Base-by-base conservation (phyloP, 495 filamentous ascomycete species). In the Daldinia grandis region DNA sequence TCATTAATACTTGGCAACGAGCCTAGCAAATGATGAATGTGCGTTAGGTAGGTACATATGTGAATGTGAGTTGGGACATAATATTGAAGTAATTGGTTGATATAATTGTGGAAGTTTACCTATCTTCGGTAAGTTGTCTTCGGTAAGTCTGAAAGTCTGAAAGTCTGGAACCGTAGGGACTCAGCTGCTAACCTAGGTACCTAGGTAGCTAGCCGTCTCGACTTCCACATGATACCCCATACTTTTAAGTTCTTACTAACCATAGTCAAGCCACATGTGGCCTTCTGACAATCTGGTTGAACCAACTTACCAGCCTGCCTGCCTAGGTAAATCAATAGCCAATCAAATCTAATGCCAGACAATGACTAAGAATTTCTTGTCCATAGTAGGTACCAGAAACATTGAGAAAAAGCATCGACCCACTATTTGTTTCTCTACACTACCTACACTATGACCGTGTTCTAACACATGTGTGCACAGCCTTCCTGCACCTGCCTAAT, bases 391-490 rank as follows among this genome's bases (percentile, higher is more conserved):
- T 37, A 37, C 54, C 47, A 55, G 50, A 68, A 62, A 28, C 65
- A 38, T 5, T 33, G 35, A 30, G 58, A 57, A 56, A 47, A 31
- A 42, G 27, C 40, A 7, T 24, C 24, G 28, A 24, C 49, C 49
- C 50, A 62, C 51, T 55, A 19, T 62, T 58, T 47, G 25, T 17
- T 30, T 33, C 6, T 35, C 42, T 62, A 35, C 14, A 0, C n/a
- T n/a, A n/a, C n/a, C n/a, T n/a, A n/a, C n/a, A n/a, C n/a, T 47
- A 63, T 47, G 42, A 60, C 33, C 37, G 44, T 25, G 50, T 19
- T 31, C 56, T 38, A 21, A 68, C 49, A 10, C 15, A n/a, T n/a
- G n/a, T n/a, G n/a, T 40, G 27, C 62, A 65, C 53, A 65, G 54
- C 53, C 54, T 64, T 64, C 51, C 51, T 24, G 21, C 31, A 54